Evolutionary conservation across 345 rosid genomes (phyloP).

Genomic region (Tarenaya hassleriana): DNA sequence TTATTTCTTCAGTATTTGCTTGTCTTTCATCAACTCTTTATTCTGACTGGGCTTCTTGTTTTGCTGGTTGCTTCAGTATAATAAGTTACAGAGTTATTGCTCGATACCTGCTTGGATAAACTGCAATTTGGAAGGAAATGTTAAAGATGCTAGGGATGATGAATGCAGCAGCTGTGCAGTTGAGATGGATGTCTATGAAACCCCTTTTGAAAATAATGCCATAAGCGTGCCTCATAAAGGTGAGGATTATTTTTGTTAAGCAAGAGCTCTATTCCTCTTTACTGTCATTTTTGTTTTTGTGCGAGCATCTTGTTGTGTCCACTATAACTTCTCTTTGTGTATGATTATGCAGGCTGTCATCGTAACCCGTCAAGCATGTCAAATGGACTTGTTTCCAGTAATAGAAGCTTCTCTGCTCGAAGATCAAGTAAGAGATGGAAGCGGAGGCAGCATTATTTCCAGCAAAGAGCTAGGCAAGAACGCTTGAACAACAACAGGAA

Average conservation of each 20-base stretch:
- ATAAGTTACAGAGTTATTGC: constrained; percentile 61
- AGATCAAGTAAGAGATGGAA: constrained; percentile 89
- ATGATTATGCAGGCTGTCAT: constrained; percentile 41
- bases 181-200: constrained; percentile 90
- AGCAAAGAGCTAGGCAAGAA: constrained; percentile 88
- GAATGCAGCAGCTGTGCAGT: constrained; percentile 46
- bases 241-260: constrained; percentile 20
- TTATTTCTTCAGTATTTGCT: constrained; percentile 5
- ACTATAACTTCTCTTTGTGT: constrained; percentile 14
- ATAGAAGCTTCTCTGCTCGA: constrained; percentile 49
- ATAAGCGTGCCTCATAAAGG: constrained; percentile 40
- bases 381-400: constrained; percentile 43
- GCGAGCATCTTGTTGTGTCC: neutral
- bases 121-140: constrained; percentile 75
- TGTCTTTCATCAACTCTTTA: constrained; percentile 6
- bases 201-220: constrained; percentile 29
- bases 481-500: constrained; percentile 84
- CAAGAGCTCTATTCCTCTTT: neutral
- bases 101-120: constrained; percentile 82
- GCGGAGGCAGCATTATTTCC: constrained; percentile 61
- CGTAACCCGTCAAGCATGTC: constrained; percentile 38
- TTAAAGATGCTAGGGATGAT: constrained; percentile 40
- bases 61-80: constrained; percentile 44
- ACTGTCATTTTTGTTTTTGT: neutral
- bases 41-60: constrained; percentile 21